Evolutionary conservation across 306 rosid species (phyloP), one percentile per base, ranked within the genome.

Genomic region (Alnus rubra): DNA sequence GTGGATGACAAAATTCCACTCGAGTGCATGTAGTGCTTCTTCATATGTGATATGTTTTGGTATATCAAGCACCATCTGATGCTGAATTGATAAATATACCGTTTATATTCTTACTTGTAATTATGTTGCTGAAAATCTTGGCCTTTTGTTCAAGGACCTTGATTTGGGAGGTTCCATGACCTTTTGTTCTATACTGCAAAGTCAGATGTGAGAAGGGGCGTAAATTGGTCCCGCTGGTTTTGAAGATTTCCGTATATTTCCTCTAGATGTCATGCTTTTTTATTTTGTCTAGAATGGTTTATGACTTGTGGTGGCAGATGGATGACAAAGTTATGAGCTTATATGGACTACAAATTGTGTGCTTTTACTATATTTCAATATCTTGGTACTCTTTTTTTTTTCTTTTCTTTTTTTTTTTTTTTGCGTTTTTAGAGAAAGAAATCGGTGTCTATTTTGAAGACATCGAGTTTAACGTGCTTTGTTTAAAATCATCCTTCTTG

Each of bases 271-370:
- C 51, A 42, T n/a, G 72, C 14, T 39, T 67, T 5, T 39, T 37
- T 67, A 0, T 67, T 9, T 7, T 67, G 10, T 42, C 31, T 4
- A 67, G 59, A 31, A 33, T 13, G 9, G 45, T 13, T 31, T 56
- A n/a, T 39, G 56, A 28, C 44, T 65, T 76, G 51, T 68, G 45
- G 52, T 47, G 63, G 72, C 69, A 67, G 75, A 65, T 50, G 33
- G 52, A 56, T 35, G 54, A 44, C 44, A 28, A 69, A 74, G 33
- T 76, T 62, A 19, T 56, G 47, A 48, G 69, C 30, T 30, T 82
- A 23, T 63, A 9, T 30, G 19, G 47, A 67, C 69, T 53, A 18
- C 54, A 35, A 74, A 39, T 74, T 39, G 9, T 52, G 58, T 54
- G n/a, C 45, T 23, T 71, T 16, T 52, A 70, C 48, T 31, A 14